Base-by-base conservation (phyloP, 495 filamentous ascomycete species). In the Penicillium odoratum region DNA sequence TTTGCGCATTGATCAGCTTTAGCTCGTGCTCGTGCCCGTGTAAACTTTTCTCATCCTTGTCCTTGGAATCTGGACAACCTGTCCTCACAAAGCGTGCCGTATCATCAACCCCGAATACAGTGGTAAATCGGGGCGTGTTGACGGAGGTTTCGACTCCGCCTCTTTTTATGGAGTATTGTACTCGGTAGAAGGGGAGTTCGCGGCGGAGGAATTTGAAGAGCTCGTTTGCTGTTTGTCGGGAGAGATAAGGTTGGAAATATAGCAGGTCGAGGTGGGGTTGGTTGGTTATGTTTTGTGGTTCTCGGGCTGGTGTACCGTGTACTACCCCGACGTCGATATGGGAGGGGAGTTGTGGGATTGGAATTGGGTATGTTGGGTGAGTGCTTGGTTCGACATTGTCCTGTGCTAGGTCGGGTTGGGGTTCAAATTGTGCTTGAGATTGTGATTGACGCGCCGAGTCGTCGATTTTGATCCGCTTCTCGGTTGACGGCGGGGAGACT, bases 41-140 rank as follows among this genome's bases (percentile, higher is more conserved):
- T 21, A 21, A 21, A 21, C 21, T 21, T 2, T 21, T 21, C 21
- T 21, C 21, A 21, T 21, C 21, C 1, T 21, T 21, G 21, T 21
- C 21, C 21, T 21, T 21, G 21, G 21, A 21, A 21, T 21, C 21
- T 21, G 21, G 21, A 21, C 21, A 21, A 1, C 21, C 13, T 9
- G 33, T 11, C 33, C 33, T 13, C 15, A 51, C 51, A 47, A 71
- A 87, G 1, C 56, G 63, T 0, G 78, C 76, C 29, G 82, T 88
- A 10, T 78, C 80, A 58, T 92, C 88, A 3, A 90, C 68, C 5
- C 88, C 88, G 58, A 89, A 91, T 18, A 90, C 85, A 3, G 89
- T 88, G 0, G 87, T 91, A 60, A 74, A 88, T 13, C 87, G 78
- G 3, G 88, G 89, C 6, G 88, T 91, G 47, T 78, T 83, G 54